Conservation (phyloP, 116 monocot species). For the Thalassia testudinum region DNA sequence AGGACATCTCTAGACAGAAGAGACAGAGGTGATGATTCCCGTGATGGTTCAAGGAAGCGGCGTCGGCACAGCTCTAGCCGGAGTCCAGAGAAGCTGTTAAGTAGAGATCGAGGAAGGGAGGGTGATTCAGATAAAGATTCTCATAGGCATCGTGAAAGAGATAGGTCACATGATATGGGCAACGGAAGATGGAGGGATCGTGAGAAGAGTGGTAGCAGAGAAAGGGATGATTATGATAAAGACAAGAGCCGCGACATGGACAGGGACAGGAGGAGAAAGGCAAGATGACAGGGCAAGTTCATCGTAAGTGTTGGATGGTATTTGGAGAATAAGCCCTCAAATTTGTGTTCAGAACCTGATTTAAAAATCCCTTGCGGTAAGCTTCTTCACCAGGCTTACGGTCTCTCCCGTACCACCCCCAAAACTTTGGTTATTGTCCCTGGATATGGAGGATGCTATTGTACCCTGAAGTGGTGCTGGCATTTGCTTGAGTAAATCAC, state of each 20-base stretch:
- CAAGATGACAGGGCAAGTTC: no score
- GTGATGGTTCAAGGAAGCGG: conserved; percentile 54
- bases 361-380: no score
- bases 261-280: not conserved
- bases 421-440: no score
- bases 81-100: conserved; percentile 57
- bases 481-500: no score
- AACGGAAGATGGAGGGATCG: not conserved
- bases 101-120: conserved; percentile 25
- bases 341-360: no score
- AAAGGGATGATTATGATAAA: not conserved
- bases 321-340: no score
- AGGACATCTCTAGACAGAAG: conserved; percentile 30
- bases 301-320: no score
- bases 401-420: no score
- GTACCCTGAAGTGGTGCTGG: no score
- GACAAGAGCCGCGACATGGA: not conserved
- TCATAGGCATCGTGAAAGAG: conserved; percentile 1
- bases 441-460: no score
- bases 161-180: not conserved
- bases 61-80: conserved; percentile 50
- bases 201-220: conserved; percentile 1
- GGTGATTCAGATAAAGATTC: conserved; percentile 1
- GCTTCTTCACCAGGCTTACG: no score
- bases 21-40: conserved; percentile 29